A percentile compares a stretch with the other conserved stretches of the same genome.
These are phyloP conservation scores for Pluteus cervinus DNA, from an alignment of 768 basidiomycete genomes.

Conservation along the genomic window DNA sequence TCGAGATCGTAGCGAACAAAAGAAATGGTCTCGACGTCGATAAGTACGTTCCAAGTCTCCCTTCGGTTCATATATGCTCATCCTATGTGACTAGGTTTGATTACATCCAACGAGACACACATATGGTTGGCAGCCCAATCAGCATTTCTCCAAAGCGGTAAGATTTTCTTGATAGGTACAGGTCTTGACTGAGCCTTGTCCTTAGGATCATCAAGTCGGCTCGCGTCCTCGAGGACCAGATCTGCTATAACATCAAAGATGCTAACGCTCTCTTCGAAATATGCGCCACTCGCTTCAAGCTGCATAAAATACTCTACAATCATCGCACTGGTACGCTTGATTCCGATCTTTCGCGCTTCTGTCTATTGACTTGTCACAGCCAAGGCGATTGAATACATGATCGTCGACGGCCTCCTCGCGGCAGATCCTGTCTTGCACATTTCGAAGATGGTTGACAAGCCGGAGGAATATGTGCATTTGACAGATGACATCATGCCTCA, in stretches of 20 bases:
- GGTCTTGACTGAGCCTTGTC: not conserved
- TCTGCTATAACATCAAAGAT: conserved; percentile 81
- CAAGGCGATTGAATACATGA: conserved; percentile 77
- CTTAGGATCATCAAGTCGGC: conserved; percentile 67
- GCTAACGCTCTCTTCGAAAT: conserved; percentile 71
- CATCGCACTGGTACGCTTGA: conserved; percentile 62
- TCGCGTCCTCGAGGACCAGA: conserved; percentile 66
- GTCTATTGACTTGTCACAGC: conserved; percentile 31
- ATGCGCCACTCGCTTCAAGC: conserved; percentile 64
- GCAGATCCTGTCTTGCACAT: conserved; percentile 66
- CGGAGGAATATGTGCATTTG: conserved; percentile 54
- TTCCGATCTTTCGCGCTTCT: not conserved
- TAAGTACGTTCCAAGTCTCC: conserved; percentile 42
- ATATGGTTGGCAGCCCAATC: conserved; percentile 61
- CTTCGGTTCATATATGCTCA: conserved; percentile 1
- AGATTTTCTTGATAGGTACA: conserved; percentile 6
- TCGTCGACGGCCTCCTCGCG: conserved; percentile 65
- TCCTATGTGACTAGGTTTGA: conserved; percentile 50
- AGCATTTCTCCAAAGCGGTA: conserved; percentile 45
- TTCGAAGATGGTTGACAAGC: conserved; percentile 47
- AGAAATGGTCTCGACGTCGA: conserved; percentile 83
- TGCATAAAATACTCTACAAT: conserved; percentile 81
- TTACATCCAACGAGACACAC: conserved; percentile 73
- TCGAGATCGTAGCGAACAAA: conserved; percentile 81
- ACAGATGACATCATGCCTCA: conserved; percentile 61